Percentiles rank a stretch among this genome's conserved stretches.
Conservation (phyloP, 805 yeast genomes). For the Kuraishia ogatae region DNA sequence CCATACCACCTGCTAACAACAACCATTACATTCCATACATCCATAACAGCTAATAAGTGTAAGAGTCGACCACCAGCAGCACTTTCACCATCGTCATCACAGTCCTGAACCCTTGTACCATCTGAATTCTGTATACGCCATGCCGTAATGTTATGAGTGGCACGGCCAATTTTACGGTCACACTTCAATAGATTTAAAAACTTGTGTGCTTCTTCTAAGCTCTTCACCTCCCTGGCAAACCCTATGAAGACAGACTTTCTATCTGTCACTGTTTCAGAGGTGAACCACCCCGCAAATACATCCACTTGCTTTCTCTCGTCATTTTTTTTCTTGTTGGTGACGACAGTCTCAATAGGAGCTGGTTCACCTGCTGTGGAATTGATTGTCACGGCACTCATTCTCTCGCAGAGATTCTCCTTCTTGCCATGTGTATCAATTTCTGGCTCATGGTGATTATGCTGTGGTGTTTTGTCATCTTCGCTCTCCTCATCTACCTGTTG, state of each 20-base stretch:
- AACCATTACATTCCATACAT: constrained; percentile 77
- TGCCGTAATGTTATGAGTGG: constrained; percentile 79
- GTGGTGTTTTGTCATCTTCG: constrained; percentile 14
- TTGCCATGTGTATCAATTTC: constrained; percentile 2
- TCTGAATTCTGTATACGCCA: constrained; percentile 62
- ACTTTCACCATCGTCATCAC: constrained; percentile 95
- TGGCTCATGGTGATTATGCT: not conserved
- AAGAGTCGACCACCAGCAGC: constrained; percentile 90
- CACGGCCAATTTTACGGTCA: constrained; percentile 59
- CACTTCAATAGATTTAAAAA: constrained; percentile 42
- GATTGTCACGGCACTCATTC: not conserved
- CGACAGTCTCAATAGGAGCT: not conserved
- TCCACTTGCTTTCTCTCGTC: constrained; percentile 13
- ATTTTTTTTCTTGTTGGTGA: not conserved
- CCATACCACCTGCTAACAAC: constrained; percentile 92
- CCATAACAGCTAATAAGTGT: constrained; percentile 71
- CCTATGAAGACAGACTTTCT: constrained; percentile 83
- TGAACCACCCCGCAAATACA: constrained; percentile 64
- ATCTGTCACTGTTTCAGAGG: constrained; percentile 72
- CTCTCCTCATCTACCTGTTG: constrained; percentile 13
- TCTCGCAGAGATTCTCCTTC: not conserved
- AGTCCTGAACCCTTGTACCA: constrained; percentile 65
- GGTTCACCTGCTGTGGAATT: not conserved
- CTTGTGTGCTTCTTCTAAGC: constrained; percentile 59
- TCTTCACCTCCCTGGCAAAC: constrained; percentile 51